Base-by-base conservation (phyloP, 1,284 basidiomycete genomes). In the Cronartium ribicola region DNA sequence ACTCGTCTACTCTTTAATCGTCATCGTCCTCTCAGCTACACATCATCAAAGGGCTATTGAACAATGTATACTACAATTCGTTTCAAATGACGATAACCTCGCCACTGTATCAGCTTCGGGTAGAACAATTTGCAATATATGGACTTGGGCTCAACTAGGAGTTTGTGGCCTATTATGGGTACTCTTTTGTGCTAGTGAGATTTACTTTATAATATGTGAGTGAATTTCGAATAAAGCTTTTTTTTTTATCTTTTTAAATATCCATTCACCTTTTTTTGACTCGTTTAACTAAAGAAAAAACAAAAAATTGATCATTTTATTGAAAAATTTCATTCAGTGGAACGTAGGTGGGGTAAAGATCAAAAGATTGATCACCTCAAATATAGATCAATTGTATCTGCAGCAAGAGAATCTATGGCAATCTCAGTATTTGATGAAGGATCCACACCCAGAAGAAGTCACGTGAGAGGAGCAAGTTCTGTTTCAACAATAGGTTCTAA, bases 351-450 rank as follows among this genome's bases (percentile, higher is more conserved):
- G 70, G 63, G 63, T 39, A n/a, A 46, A 43, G 70, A 73, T 59
- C 70, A 73, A 41, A 66, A 66, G 10, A 57, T 36, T 13, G 70
- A 73, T 17, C 70, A 73, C 39, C 44, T 73, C 6, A 55, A 65
- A 44, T 73, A 73, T 55, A 62, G 59, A 60, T 73, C 70, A 7
- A 60, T 73, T 5, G 60, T 73, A 14, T 73, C 63, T 22, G 70
- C 70, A 7, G 70, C 55, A 3, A 46, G 70, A 36, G 61, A 73
- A 66, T 73, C 70, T 1, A 2, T 57, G 14, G 63, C 63, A 11
- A 41, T 57, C 8, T 39, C 46, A 7, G 43, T 29, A 39, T 64
- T 44, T 11, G 29, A 51, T 20, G 40, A 71, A 5, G n/a, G 39
- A 20, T 11, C 29, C 3, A 7, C 36, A 8, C 17, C 6, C n/a